phyloP scores from a whole-genome alignment of 1,284 basidiomycete genomes.

The Acaromyces ingoldii region DNA sequence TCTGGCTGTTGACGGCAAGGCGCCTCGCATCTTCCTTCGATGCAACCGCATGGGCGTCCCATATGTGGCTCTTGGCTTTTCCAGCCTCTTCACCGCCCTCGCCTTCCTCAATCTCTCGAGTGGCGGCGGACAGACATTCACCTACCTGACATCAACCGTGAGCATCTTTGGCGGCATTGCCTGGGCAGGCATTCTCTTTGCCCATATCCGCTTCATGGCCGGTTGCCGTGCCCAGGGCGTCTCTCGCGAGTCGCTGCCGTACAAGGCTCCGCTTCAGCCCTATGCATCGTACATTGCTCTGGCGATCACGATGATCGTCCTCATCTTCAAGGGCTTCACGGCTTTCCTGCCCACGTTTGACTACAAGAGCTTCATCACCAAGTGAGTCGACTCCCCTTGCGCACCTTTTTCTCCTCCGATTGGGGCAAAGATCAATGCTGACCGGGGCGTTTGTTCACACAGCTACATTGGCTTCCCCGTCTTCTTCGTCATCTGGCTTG shows the following conservation, averaged over 20 bases:
- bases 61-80: conserved; percentile 52
- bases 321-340: conserved; percentile 59
- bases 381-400: conserved; percentile 31
- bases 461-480: conserved; percentile 37
- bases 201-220: conserved; percentile 71
- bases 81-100: conserved; percentile 21
- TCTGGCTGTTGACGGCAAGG: conserved; percentile 55
- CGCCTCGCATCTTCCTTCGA: conserved; percentile 52
- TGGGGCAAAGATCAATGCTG: neutral
- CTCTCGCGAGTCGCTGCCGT: conserved; percentile 63
- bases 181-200: conserved; percentile 63
- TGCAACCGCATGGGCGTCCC: conserved; percentile 2
- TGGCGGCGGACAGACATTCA: conserved; percentile 54
- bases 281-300: conserved; percentile 60
- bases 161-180: conserved; percentile 57
- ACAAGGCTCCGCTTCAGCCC: conserved; percentile 27
- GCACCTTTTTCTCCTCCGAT: conserved; percentile 56
- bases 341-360: conserved; percentile 69
- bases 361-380: conserved; percentile 62
- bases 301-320: conserved; percentile 60
- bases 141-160: conserved; percentile 20
- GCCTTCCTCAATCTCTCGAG: conserved; percentile 6
- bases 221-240: conserved; percentile 72
- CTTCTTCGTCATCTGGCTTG: conserved; percentile 32
- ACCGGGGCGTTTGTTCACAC: neutral